A percentile compares a stretch with the other conserved stretches of the same genome.
These are phyloP conservation scores for Plantago ovata DNA, from an alignment of 257 asterid species.

Conservation along the genomic window DNA sequence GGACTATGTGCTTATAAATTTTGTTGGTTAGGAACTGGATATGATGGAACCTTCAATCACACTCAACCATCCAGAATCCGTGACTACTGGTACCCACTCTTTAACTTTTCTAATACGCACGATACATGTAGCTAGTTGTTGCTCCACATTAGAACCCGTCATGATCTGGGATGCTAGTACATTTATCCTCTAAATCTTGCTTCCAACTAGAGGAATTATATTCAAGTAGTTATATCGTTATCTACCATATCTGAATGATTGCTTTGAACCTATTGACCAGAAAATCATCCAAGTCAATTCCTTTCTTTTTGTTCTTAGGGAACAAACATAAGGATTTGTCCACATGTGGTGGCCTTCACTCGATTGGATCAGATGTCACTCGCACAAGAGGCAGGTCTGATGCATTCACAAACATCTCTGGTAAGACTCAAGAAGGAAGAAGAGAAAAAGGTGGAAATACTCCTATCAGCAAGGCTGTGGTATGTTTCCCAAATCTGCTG, in stretches of 20 bases:
- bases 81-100: slow-evolving; percentile 38
- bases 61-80: slow-evolving; percentile 32
- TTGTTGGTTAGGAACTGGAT: slow-evolving; percentile 52
- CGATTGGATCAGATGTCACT: slow-evolving; percentile 84
- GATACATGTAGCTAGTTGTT: too few species aligned
- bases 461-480: slow-evolving; percentile 79
- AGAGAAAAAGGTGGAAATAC: slow-evolving; percentile 53
- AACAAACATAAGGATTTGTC: slow-evolving; percentile 59
- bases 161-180: not conserved
- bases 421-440: slow-evolving; percentile 51
- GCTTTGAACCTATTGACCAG: not conserved
- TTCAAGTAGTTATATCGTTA: too few species aligned
- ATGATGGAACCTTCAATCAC: slow-evolving; percentile 36
- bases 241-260: too few species aligned
- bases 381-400: slow-evolving; percentile 58
- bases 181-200: not conserved
- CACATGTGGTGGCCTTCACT: slow-evolving; percentile 89
- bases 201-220: not conserved
- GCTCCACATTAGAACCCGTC: not conserved
- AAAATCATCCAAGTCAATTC: not conserved
- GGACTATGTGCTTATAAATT: slow-evolving; percentile 9
- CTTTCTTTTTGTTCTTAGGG: slow-evolving; percentile 23
- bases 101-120: not conserved
- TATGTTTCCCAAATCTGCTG: slow-evolving; percentile 16
- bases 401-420: slow-evolving; percentile 37